Evolutionary conservation across 2,329 filamentous ascomycete genomes (phyloP), one percentile per base, ranked within the genome.

Genomic region (Calcarisporium arbuscula): DNA sequence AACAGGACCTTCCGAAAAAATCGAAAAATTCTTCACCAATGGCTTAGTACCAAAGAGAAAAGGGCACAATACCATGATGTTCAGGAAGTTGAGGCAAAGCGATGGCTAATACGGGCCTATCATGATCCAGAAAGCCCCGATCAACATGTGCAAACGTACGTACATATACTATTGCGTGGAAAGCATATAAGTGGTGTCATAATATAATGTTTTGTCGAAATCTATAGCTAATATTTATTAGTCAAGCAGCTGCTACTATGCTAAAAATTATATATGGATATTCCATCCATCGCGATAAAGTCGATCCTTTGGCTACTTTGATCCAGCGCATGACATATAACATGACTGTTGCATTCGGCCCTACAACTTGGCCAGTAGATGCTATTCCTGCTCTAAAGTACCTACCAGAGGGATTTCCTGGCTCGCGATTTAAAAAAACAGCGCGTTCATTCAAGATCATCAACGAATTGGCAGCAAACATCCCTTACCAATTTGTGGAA

Each of bases 281-380:
- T 35, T 42, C 38, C 10, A 33, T 45, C 6, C 47, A 51, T 19
- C 40, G 41, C 8, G 34, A 41, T 14, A 35, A 41, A 21, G 34
- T 25, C 1, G 48, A 51, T 20, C 34, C 38, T 4, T 32, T 51
- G 9, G 42, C 49, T 4, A 27, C 39, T 4, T 32, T 52, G 12
- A 40, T 43, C 12, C 46, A 47, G 6, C 31, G 43, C 21, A 45
- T 45, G 28, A 40, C 48, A 32, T 19, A 34, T 3, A 41, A 51
- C 9, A 50, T 50, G 28, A 43, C 44, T 5, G 38, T 38, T 9
- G 44, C 50, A 4, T 34, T 43, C 5, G 40, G 38, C n/a, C 49
- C 50, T 1, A 43, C 44, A 35, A 33, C 41, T 8, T 50, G 44
- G 43, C 18, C 40, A 8, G 49, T 53, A 5, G 48, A 53, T 15